Evolutionary conservation across 352 stramenopile species (phyloP).

Genomic region (Halophytophthora batemanensis): DNA sequence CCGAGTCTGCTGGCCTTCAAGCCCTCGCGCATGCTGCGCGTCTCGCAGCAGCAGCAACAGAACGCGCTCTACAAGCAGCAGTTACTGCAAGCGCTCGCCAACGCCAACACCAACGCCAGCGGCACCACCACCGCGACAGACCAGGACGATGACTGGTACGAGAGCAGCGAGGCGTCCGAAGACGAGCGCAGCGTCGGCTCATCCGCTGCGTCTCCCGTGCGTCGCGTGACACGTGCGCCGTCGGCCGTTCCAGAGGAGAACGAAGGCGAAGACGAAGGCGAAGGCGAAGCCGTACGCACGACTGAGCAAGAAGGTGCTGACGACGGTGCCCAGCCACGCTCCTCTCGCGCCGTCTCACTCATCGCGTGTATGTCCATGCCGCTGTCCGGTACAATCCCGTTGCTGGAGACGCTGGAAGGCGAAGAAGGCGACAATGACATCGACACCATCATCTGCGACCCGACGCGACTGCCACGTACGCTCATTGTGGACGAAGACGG

Average conservation of each 20-base stretch:
- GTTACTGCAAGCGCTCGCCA: slow-evolving; percentile 30
- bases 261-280: slow-evolving; percentile 3
- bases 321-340: slow-evolving; percentile 11
- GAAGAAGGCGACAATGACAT: slow-evolving; percentile 60
- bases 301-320: background rate
- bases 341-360: slow-evolving; percentile 23
- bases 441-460: slow-evolving; percentile 61
- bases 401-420: slow-evolving; percentile 34
- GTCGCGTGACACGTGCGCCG: slow-evolving; percentile 9
- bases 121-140: slow-evolving; percentile 12
- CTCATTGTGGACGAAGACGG: slow-evolving; percentile 71
- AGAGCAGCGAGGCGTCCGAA: slow-evolving; percentile 28
- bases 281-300: background rate
- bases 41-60: slow-evolving; percentile 48
- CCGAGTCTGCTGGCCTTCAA: slow-evolving; percentile 51
- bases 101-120: slow-evolving; percentile 1
- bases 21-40: slow-evolving; percentile 40
- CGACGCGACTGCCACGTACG: slow-evolving; percentile 44
- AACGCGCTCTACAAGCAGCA: slow-evolving; percentile 38
- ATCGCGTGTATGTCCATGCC: slow-evolving; percentile 39
- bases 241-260: slow-evolving; percentile 25
- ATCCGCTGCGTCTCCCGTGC: slow-evolving; percentile 6
- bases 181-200: slow-evolving; percentile 12
- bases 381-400: slow-evolving; percentile 30
- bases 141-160: slow-evolving; percentile 32